phyloP scores from a whole-genome alignment of 225 moss, liverwort and hornwort genomes.

The Polytrichum formosum region DNA sequence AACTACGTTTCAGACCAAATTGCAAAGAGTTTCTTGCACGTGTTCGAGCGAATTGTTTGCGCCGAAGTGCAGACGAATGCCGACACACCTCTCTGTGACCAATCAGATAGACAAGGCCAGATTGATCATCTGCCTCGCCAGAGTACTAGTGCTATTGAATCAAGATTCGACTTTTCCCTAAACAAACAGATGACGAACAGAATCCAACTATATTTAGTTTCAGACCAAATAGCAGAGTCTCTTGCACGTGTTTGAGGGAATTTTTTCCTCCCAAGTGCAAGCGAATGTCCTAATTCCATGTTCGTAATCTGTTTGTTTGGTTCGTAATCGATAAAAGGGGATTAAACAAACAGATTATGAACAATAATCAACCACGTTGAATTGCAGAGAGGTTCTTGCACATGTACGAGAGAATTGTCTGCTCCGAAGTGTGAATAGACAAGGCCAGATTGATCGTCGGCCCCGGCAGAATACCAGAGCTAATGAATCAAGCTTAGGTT shows the following conservation, averaged over 20 bases:
- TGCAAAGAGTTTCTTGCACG: no score
- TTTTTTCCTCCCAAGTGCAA: neutral
- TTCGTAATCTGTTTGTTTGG: neutral
- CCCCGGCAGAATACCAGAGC: conserved; percentile 16
- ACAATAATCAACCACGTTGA: neutral
- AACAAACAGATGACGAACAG: neutral
- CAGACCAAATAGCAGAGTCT: no score
- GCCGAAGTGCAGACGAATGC: neutral
- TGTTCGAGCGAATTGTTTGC: neutral
- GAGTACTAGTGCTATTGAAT: neutral
- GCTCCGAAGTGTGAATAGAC: conserved; percentile 22
- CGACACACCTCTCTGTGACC: conserved; percentile 15
- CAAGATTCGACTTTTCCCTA: neutral
- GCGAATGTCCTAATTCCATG: neutral
- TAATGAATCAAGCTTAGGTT: neutral
- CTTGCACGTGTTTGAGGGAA: neutral
- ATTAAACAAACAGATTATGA: neutral
- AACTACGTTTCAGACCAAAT: neutral
- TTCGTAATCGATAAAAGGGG: neutral
- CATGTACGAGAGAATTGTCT: neutral
- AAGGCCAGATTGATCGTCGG: conserved; percentile 41
- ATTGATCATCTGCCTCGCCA: conserved; percentile 47
- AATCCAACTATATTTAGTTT: neutral
- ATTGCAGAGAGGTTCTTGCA: no score
- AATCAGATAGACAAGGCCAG: conserved; percentile 38